Evolutionary conservation across 192 early-diverging fungal species (phyloP), one percentile per base, ranked within the genome.

Genomic region (Linnemannia hyalina): DNA sequence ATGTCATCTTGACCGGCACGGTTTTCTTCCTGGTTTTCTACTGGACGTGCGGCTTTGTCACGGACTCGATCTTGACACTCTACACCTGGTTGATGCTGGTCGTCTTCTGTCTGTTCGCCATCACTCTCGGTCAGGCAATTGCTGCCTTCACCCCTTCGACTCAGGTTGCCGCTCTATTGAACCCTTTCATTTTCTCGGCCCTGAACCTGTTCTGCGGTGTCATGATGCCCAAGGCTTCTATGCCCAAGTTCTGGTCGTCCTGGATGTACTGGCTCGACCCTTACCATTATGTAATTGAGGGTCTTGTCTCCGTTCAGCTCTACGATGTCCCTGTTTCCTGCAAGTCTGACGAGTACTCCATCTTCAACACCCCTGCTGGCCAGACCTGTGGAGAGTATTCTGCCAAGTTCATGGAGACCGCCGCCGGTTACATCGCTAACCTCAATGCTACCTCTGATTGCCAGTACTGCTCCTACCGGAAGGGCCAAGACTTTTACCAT

Each of bases 221-320:
- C 65, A 94, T 95, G 82, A 93, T 93, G 75, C 87, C 93, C 5
- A 91, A 91, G 46, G 46, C 78, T 23, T 77, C 85, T 0, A 95
- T 96, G 93, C 92, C 92, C 23, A 85, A 85, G 41, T 95, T 95
- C 89, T 95, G 94, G 92, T 90, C 90, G 38, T 87, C 88, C 0
- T 95, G 94, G 94, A 92, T 95, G 89, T 95, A 94, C 76, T 93
- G 91, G 88, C 69, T 93, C 52, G 89, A 94, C 60, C 94, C 94
- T 9, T 93, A 91, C 88, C 91, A 91, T 52, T 95, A 95, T 71
- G 89, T 93, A 16, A 88, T 94, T 60, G 95, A 96, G 80, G 93
- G 90, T 54, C 78, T 93, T 3, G 85, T 92, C 0, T 88, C 91
- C 68, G 94, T 92, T 68, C 94, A 95, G 63, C 81, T 96, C 71